Evolutionary conservation across 2,329 filamentous ascomycete species (phyloP).

Genomic region (Paracamarosporium sp.): DNA sequence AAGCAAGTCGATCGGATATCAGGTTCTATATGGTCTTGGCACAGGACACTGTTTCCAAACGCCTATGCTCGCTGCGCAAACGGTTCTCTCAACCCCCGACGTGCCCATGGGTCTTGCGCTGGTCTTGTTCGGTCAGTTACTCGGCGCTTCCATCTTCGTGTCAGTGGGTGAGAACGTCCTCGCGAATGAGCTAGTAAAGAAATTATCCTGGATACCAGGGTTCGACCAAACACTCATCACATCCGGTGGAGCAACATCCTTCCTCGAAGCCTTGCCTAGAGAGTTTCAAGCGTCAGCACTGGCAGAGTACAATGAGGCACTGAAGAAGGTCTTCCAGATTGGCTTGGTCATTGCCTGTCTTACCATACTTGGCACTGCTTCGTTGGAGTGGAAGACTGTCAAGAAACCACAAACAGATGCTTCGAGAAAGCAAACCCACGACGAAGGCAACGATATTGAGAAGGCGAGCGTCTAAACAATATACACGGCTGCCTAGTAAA

Average conservation of each 20-base stretch:
- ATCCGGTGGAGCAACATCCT: background rate
- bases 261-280: background rate
- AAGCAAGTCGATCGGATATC: conserved; percentile 31
- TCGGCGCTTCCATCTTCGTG: conserved; percentile 53
- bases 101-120: conserved; percentile 33
- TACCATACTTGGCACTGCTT: conserved; percentile 55
- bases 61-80: conserved; percentile 46
- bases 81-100: conserved; percentile 42
- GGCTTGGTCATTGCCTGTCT: conserved; percentile 42
- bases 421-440: background rate
- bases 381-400: conserved; percentile 68
- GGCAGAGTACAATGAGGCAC: background rate
- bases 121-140: conserved; percentile 51
- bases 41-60: conserved; percentile 50
- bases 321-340: conserved; percentile 57
- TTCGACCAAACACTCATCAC: conserved; percentile 2
- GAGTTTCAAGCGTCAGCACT: background rate
- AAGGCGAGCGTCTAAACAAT: background rate
- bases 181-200: conserved; percentile 13
- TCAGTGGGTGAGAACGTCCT: conserved; percentile 49
- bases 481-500: background rate
- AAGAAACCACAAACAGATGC: background rate
- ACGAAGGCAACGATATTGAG: background rate
- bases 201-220: conserved; percentile 13
- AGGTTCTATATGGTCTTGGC: conserved; percentile 35